Conservation (phyloP, 2,329 filamentous ascomycete genomes). For the Polytolypa hystricis region DNA sequence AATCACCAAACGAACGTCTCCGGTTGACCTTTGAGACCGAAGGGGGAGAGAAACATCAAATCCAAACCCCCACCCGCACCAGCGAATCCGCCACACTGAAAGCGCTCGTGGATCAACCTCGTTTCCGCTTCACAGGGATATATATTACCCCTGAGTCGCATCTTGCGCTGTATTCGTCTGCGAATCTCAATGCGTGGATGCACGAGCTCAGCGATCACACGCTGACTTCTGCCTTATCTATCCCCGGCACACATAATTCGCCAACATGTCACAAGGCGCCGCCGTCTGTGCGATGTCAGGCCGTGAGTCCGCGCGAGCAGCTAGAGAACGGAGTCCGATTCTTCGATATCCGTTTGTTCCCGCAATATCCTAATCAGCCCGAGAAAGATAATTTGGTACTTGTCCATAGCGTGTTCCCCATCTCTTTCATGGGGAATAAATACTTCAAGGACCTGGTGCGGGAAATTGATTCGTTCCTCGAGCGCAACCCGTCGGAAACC, state of each 20-base stretch:
- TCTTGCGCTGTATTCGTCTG: constrained; percentile 57
- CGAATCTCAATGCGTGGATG: constrained; percentile 71
- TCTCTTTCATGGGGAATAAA: constrained; percentile 71
- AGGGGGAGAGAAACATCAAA: constrained; percentile 54
- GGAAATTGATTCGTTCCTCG: constrained; percentile 63
- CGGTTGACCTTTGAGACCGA: constrained; percentile 60
- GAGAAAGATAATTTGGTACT: constrained; percentile 61
- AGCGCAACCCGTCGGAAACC: constrained; percentile 66
- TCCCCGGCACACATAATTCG: constrained; percentile 93
- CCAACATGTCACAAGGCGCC: constrained; percentile 75
- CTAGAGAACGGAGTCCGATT: constrained; percentile 86
- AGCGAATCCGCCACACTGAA: constrained; percentile 51
- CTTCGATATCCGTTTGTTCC: constrained; percentile 78
- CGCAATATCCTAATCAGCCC: constrained; percentile 44
- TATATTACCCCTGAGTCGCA: constrained; percentile 48
- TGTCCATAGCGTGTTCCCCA: constrained; percentile 82
- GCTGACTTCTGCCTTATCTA: constrained; percentile 68
- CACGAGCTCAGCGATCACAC: constrained; percentile 56
- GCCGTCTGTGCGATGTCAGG: constrained; percentile 88
- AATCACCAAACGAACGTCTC: constrained; percentile 51
- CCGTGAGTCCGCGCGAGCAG: constrained; percentile 64
- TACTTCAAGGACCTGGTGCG: constrained; percentile 64
- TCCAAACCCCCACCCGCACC: constrained; percentile 58
- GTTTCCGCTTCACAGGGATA: constrained; percentile 51
- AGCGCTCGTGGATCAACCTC: constrained; percentile 43